These are phyloP conservation scores for Teunomyces atbi DNA, from an alignment of 805 yeast species.

Conservation along the genomic window DNA sequence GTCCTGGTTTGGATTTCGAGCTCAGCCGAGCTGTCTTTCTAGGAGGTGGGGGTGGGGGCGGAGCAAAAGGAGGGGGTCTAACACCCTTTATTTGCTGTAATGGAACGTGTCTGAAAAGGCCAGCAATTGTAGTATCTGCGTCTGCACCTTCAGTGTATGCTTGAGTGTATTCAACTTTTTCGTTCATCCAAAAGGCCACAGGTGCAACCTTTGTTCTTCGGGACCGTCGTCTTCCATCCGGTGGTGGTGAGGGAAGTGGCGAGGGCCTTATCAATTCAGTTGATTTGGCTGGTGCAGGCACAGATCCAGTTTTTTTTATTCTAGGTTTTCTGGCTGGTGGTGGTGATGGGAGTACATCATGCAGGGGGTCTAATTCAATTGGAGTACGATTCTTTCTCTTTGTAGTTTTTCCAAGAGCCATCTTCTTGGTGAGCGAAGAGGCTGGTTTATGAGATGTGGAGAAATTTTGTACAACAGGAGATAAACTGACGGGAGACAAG, in stretches of 20 bases:
- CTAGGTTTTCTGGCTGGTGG: slow-evolving; percentile 12
- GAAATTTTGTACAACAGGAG: slow-evolving; percentile 8
- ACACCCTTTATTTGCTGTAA: slow-evolving; percentile 60
- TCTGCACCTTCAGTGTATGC: slow-evolving; percentile 35
- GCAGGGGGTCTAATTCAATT: neutral
- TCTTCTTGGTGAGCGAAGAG: slow-evolving; percentile 28
- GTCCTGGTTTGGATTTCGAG: slow-evolving; percentile 8
- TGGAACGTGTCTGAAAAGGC: slow-evolving; percentile 37
- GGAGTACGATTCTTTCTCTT: slow-evolving; percentile 1
- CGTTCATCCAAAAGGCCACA: slow-evolving; percentile 82
- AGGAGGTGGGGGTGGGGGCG: neutral
- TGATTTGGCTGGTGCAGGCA: neutral
- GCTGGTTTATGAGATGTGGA: slow-evolving; percentile 6
- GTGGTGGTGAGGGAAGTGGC: slow-evolving; percentile 45
- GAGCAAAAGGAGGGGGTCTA: slow-evolving; percentile 45
- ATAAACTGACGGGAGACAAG: slow-evolving; percentile 18
- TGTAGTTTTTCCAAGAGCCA: slow-evolving; percentile 27
- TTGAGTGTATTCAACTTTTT: slow-evolving; percentile 58
- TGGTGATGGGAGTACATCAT: slow-evolving; percentile 10
- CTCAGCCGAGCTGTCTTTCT: slow-evolving; percentile 19
- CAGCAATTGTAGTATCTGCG: slow-evolving; percentile 41
- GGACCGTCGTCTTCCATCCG: slow-evolving; percentile 59
- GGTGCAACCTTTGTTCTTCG: slow-evolving; percentile 66
- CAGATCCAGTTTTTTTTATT: neutral
- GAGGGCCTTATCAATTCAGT: slow-evolving; percentile 14